Conservation (phyloP, 306 rosid genomes). For the Lupinus albus region DNA sequence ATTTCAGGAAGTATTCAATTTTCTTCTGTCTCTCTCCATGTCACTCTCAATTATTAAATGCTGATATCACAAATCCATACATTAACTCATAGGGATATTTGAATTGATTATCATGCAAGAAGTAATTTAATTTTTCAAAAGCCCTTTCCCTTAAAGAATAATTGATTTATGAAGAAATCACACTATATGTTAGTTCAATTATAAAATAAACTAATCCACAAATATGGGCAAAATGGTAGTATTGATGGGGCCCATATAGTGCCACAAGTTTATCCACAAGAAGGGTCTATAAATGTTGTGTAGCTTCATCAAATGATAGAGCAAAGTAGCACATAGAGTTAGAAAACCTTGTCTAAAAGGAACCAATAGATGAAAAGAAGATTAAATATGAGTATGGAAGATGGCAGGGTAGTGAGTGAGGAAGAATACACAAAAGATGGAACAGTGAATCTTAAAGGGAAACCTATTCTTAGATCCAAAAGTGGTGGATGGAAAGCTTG, state of each 20-base stretch:
- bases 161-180: no score
- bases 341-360: background rate
- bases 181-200: no score
- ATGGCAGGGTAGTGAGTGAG: constrained; percentile 31
- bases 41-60: no score
- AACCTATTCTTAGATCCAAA: constrained; percentile 67
- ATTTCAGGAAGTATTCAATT: no score
- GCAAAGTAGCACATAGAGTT: background rate
- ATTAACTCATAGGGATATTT: no score
- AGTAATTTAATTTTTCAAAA: no score
- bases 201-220: no score
- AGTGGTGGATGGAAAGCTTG: constrained; percentile 91
- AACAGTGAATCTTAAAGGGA: constrained; percentile 80
- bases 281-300: constrained; percentile 15
- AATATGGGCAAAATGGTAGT: background rate
- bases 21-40: no score
- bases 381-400: constrained; percentile 50
- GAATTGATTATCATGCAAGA: no score
- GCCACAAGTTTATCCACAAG: background rate
- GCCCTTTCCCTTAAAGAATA: no score
- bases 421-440: constrained; percentile 73
- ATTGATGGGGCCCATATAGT: background rate
- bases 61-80: no score
- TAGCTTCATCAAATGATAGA: constrained; percentile 19
- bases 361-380: background rate